phyloP scores from a whole-genome alignment of 768 basidiomycete species.

The Ramaria sp. region DNA sequence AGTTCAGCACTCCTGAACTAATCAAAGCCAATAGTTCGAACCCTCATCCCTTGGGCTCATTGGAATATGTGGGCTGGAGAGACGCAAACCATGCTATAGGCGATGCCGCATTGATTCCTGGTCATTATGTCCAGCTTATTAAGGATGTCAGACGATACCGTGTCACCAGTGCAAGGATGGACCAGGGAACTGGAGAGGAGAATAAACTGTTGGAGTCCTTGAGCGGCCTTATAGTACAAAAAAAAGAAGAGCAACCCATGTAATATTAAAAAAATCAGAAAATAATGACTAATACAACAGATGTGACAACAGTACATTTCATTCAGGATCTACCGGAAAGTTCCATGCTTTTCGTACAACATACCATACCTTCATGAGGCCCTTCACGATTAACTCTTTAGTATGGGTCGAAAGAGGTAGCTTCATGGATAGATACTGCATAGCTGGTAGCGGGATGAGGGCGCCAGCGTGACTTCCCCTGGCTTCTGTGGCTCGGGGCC shows the following conservation, averaged over 20 bases:
- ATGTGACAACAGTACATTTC: neutral
- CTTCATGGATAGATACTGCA: slow-evolving; percentile 15
- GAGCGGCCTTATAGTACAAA: no score
- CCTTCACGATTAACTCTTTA: slow-evolving; percentile 19
- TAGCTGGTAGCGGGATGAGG: slow-evolving; percentile 8
- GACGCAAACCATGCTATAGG: neutral
- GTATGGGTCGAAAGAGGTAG: slow-evolving; percentile 23
- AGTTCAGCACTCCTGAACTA: neutral
- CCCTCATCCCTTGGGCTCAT: slow-evolving; percentile 4
- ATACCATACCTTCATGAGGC: slow-evolving; percentile 35
- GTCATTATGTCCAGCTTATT: no score
- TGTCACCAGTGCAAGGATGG: no score
- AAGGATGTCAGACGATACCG: no score
- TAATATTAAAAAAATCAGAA: neutral
- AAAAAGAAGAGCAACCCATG: no score
- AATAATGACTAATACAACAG: neutral
- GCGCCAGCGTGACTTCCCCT: neutral
- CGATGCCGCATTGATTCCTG: no score
- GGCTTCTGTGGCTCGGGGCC: neutral
- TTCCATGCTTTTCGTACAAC: slow-evolving; percentile 41
- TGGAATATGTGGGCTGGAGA: neutral
- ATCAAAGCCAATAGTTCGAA: slow-evolving; percentile 1
- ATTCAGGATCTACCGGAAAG: slow-evolving; percentile 41
- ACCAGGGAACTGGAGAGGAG: no score
- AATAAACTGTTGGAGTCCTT: no score